Conservation (phyloP, 1,139 yeast species). For the Nakaseomyces bracarensis region DNA sequence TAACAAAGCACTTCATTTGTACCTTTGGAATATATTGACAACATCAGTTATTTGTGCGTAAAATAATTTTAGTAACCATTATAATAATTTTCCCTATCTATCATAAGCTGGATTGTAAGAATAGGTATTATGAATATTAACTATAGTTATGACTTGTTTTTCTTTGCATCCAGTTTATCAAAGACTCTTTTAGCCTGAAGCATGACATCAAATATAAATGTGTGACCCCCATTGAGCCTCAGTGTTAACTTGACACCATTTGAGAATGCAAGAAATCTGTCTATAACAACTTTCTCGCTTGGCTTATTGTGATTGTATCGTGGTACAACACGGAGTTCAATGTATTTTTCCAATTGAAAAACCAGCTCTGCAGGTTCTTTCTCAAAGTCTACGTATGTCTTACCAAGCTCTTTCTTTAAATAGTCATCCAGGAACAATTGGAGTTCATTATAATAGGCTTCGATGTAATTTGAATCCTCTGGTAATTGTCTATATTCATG, state of each 20-base stretch:
- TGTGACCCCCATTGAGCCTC: conserved; percentile 39
- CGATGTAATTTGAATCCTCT: conserved; percentile 41
- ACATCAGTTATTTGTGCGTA: too few relatives aligned
- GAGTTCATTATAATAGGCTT: conserved; percentile 38
- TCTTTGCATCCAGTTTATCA: conserved; percentile 31
- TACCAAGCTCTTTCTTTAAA: conserved; percentile 24
- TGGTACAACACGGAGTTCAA: conserved; percentile 27
- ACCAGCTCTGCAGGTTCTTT: conserved; percentile 30
- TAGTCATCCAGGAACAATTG: conserved; percentile 28
- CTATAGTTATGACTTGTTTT: conserved; percentile 8
- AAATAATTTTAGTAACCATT: too few relatives aligned
- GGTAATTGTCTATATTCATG: conserved; percentile 38
- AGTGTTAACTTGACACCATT: conserved; percentile 36
- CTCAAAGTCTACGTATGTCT: conserved; percentile 30
- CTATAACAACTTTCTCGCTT: conserved; percentile 20
- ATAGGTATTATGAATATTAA: too few relatives aligned
- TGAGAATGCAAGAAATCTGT: conserved; percentile 35
- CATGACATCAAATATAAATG: conserved; percentile 38
- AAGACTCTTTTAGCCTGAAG: conserved; percentile 35
- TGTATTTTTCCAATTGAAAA: conserved; percentile 29
- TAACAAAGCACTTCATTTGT: too few relatives aligned
- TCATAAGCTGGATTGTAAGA: too few relatives aligned
- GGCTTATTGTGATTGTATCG: conserved; percentile 11
- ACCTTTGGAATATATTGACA: too few relatives aligned
- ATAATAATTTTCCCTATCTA: too few relatives aligned